Percentiles rank a stretch among this genome's conserved stretches.
phyloP scores from a whole-genome alignment of 2,329 filamentous ascomycete genomes.

The Clonostachys solani region DNA sequence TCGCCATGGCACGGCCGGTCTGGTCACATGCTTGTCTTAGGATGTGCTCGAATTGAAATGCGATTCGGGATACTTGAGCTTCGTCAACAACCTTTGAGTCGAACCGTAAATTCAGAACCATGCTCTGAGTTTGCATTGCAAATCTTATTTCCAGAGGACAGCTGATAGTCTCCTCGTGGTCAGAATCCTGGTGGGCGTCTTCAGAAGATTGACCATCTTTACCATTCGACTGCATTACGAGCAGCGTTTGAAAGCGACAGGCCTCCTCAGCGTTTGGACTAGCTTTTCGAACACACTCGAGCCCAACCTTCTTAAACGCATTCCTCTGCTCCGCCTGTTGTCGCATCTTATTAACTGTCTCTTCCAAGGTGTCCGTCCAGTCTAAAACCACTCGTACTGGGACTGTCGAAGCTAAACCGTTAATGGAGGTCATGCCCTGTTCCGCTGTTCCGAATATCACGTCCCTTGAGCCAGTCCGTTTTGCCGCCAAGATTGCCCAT shows the following conservation, averaged over 20 bases:
- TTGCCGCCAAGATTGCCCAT: background rate
- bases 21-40: background rate
- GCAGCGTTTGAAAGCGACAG: no score
- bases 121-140: no score
- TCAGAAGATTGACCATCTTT: no score
- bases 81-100: no score
- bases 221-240: no score
- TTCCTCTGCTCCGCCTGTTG: conserved; percentile 3
- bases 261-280: background rate
- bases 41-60: background rate
- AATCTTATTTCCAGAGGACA: no score
- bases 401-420: conserved; percentile 12
- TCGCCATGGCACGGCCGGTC: no score
- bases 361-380: conserved; percentile 1
- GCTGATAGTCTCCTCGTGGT: background rate
- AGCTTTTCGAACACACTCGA: no score
- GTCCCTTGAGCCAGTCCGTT: background rate
- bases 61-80: no score
- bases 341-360: conserved; percentile 6
- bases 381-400: conserved; percentile 6
- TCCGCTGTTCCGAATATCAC: background rate
- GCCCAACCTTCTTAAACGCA: background rate
- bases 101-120: no score
- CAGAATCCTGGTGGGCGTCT: background rate
- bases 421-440: conserved; percentile 10